A percentile compares a stretch with the other conserved stretches of the same genome.
These are phyloP conservation scores for Hygrophoropsis aurantiaca DNA, from an alignment of 768 basidiomycete species.

Conservation along the genomic window DNA sequence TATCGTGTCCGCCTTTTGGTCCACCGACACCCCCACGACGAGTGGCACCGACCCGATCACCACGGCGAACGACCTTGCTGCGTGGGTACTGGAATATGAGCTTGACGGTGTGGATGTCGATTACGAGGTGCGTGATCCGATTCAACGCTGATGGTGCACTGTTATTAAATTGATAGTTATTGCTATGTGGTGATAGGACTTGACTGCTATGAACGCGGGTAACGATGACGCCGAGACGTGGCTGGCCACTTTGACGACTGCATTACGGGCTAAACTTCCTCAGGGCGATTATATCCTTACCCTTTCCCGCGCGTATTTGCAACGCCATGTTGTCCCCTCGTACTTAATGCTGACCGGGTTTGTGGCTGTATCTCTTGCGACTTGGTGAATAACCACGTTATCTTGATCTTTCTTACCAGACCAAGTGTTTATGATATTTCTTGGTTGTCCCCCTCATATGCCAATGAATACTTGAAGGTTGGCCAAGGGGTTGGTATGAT, in stretches of 20 bases:
- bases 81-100: conserved; percentile 58
- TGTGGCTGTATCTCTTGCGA: conserved; percentile 38
- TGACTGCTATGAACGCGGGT: conserved; percentile 54
- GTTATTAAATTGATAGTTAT: neutral
- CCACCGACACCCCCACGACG: conserved; percentile 54
- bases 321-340: conserved; percentile 20
- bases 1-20: conserved; percentile 65
- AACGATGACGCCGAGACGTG: conserved; percentile 51
- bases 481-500: conserved; percentile 41
- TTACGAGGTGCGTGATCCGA: conserved; percentile 47
- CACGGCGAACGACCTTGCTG: conserved; percentile 64
- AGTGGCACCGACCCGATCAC: conserved; percentile 56
- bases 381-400: conserved; percentile 40
- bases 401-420: too few relatives aligned
- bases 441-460: conserved; percentile 38
- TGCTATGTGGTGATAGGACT: conserved; percentile 49
- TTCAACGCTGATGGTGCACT: neutral
- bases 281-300: conserved; percentile 31
- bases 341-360: neutral
- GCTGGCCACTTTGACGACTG: conserved; percentile 32
- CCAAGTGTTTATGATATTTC: neutral
- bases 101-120: conserved; percentile 77
- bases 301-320: conserved; percentile 37
- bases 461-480: conserved; percentile 40
- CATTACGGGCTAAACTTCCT: conserved; percentile 30